Evolutionary conservation across 2,329 filamentous ascomycete genomes (phyloP), one percentile per base, ranked within the genome.

Genomic region (Talaromyces sp.): DNA sequence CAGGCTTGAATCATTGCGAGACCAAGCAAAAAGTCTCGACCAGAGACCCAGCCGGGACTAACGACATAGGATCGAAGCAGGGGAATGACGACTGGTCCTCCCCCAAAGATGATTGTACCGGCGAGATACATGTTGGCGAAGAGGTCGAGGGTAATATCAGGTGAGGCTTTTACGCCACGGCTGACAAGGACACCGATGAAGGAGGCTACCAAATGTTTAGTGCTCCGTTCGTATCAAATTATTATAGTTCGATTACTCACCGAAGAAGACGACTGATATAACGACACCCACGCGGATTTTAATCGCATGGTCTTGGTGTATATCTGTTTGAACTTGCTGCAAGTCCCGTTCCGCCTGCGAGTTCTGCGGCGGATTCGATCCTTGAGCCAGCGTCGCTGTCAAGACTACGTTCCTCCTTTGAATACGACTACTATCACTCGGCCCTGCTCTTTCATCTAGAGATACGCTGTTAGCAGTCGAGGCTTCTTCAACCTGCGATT

Each of bases 101-200:
- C 86, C 3, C 86, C 86, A 57, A 87, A 85, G 66, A 86, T 87
- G 63, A 88, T 83, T 1, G 88, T 91, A 0, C 88, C 89, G 0
- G 88, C 89, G 0, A 91, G 84, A 68, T 88, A 91, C 75, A 92
- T 83, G 72, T 90, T 91, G 5, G 87, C 80, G 68, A 92, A 91
- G 25, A 92, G 81, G 55, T 82, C 79, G 67, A 86, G 85, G 0
- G 82, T 73, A 0, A 86, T 74, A 0, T 84, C 79, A 0, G 74
- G 60, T 35, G 57, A 31, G 11, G 18, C 39, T n/a, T 59, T 48
- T 7, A 48, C 58, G 75, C 74, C 65, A 69, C 80, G 73, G 0
- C 82, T 67, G 16, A 83, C 77, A 71, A 90, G 82, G 23, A 89
- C 70, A 1, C 76, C 68, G 56, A 84, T 75, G 66, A 91, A 90